Evolutionary conservation across 2,329 filamentous ascomycete genomes (phyloP).

Genomic region (Aspergillus ibericus): DNA sequence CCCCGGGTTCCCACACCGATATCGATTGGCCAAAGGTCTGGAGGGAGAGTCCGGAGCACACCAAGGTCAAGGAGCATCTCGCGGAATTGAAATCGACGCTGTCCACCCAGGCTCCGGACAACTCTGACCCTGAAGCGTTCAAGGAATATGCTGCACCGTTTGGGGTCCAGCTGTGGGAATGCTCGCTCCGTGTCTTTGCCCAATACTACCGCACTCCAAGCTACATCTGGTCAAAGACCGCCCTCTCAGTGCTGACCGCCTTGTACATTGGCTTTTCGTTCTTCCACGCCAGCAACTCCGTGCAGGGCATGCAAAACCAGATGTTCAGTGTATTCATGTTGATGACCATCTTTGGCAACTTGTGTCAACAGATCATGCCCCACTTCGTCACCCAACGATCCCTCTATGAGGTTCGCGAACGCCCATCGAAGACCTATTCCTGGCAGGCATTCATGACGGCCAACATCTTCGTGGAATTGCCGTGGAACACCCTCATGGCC

Average conservation of each 20-base stretch:
- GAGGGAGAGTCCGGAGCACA: slow-evolving; percentile 59
- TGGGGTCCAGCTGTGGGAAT: slow-evolving; percentile 63
- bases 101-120: slow-evolving; percentile 38
- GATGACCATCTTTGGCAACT: slow-evolving; percentile 70
- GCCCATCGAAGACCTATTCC: slow-evolving; percentile 68
- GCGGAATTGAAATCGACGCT: slow-evolving; percentile 50
- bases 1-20: slow-evolving; percentile 61
- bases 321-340: slow-evolving; percentile 88
- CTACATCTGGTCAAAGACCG: slow-evolving; percentile 81
- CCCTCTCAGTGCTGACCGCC: slow-evolving; percentile 63
- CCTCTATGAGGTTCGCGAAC: slow-evolving; percentile 60
- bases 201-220: slow-evolving; percentile 88
- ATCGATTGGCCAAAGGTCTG: slow-evolving; percentile 65
- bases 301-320: slow-evolving; percentile 82
- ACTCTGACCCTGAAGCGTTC: slow-evolving; percentile 56
- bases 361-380: slow-evolving; percentile 56
- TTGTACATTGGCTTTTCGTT: slow-evolving; percentile 85
- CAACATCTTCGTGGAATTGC: slow-evolving; percentile 70
- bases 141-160: slow-evolving; percentile 80
- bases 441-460: slow-evolving; percentile 71
- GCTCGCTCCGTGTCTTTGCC: slow-evolving; percentile 75
- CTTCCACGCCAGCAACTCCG: slow-evolving; percentile 69
- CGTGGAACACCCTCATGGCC: slow-evolving; percentile 62
- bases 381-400: slow-evolving; percentile 58
- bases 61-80: slow-evolving; percentile 56